Base-by-base conservation (phyloP, 176 grass and related monocot species). In the Olyra latifolia region DNA sequence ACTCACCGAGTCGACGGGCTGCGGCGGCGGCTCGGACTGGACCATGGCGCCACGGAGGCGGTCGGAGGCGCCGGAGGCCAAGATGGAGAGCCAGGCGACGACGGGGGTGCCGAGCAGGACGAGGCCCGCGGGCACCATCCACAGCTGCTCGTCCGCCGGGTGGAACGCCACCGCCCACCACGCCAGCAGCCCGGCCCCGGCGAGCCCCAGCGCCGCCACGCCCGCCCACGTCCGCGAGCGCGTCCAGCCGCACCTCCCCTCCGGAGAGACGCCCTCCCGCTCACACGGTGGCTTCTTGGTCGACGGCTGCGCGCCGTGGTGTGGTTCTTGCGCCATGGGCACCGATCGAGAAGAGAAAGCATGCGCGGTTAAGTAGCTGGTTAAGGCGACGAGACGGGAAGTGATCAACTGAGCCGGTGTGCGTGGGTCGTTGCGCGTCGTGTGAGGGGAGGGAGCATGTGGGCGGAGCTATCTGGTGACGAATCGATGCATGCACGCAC, bases 91-190 rank as follows among this genome's bases (percentile, higher is more conserved):
- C 83, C 95, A 98, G 3, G 88, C 75, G 82, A 98, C 16, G 50
- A 91, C 75, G 40, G 95, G 90, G n/a, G 95, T 98, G 79, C 92
- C 92, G 77, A 91, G 79, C 23, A 94, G 75, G 71, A 98, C 80
- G 77, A 94, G 78, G 43, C 95, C 85, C 5, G 91, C 88, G 58
- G 95, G 95, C 29, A 98, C 95, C 95, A 98, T 98, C 95, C 95
- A 98, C 1, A 94, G 77, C 85, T 93, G 88, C 76, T 81, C 40
- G 6, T 72, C 80, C 20, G 47, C 48, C 4, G 70, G 90, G 76
- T 93, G 95, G 84, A 98, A 98, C 69, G 29, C 88, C 32, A 94
- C 20, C 25, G 60, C 86, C 95, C 95, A 94, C 92, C 90, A 94
- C 59, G 90, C 83, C 88, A 98, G 65, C 69, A 94, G 62, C 1